These are phyloP conservation scores for Echites panduratus DNA, from an alignment of 257 asterid genomes.

Conservation along the genomic window DNA sequence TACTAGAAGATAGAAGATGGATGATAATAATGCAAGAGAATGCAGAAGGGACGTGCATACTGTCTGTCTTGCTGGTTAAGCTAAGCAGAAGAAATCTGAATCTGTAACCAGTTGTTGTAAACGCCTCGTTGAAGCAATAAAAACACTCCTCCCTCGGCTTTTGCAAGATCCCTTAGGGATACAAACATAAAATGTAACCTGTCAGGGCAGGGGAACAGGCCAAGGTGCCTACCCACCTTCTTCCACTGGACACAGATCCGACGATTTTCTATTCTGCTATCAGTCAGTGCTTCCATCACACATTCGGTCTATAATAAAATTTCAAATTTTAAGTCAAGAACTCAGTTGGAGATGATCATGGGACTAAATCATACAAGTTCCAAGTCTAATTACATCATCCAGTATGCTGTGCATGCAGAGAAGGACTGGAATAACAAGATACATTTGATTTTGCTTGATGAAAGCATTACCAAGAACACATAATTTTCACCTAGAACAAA, in stretches of 20 bases:
- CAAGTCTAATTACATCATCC: background rate
- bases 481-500: no score
- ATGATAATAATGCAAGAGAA: background rate
- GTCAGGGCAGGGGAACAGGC: constrained; percentile 58
- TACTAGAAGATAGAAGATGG: no score
- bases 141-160: constrained; percentile 45
- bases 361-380: background rate
- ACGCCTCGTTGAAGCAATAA: constrained; percentile 74
- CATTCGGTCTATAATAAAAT: constrained; percentile 31
- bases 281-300: constrained; percentile 42
- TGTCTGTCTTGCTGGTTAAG: constrained; percentile 31
- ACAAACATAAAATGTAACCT: constrained; percentile 41
- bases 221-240: constrained; percentile 76
- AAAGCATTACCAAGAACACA: no score
- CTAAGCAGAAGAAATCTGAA: constrained; percentile 52
- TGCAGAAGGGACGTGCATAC: background rate
- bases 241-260: constrained; percentile 71
- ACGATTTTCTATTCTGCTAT: constrained; percentile 44
- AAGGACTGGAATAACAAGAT: no score
- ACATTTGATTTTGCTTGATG: background rate
- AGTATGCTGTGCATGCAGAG: background rate
- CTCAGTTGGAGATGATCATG: background rate
- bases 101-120: constrained; percentile 64
- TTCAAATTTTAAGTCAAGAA: constrained; percentile 10
- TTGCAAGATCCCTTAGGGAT: constrained; percentile 44